A percentile compares a stretch with the other conserved stretches of the same genome.
phyloP scores from a whole-genome alignment of 108 stramenopile genomes.

The Tribonema minus region DNA sequence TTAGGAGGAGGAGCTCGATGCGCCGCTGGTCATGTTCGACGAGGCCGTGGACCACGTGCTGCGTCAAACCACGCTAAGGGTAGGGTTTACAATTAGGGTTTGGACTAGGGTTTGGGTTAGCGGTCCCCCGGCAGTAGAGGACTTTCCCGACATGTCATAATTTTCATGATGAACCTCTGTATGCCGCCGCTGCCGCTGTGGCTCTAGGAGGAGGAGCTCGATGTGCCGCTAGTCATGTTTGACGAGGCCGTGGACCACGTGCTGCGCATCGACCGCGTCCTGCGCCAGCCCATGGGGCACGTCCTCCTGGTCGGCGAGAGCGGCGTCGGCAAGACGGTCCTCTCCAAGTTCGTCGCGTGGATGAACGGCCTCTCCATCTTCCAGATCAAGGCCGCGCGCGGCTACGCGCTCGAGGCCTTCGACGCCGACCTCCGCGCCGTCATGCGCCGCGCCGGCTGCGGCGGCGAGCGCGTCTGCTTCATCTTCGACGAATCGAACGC shows the following conservation, averaged over 20 bases:
- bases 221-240: slow-evolving; percentile 92
- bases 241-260: slow-evolving; percentile 88
- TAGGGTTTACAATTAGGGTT: too few relatives aligned
- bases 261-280: slow-evolving; percentile 62
- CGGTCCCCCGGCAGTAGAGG: too few relatives aligned
- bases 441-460: slow-evolving; percentile 87
- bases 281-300: slow-evolving; percentile 63
- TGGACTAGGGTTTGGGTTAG: too few relatives aligned
- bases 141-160: too few relatives aligned
- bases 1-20: slow-evolving; percentile 96
- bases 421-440: slow-evolving; percentile 86
- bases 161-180: too few relatives aligned
- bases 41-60: slow-evolving; percentile 79
- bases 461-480: slow-evolving; percentile 95
- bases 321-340: slow-evolving; percentile 87
- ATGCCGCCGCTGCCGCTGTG: too few relatives aligned
- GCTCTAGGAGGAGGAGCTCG: slow-evolving; percentile 96
- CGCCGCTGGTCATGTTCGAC: slow-evolving; percentile 94
- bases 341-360: slow-evolving; percentile 84
- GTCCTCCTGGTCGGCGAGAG: slow-evolving; percentile 84
- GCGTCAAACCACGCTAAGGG: too few relatives aligned
- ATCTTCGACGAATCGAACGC: slow-evolving; percentile 96
- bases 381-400: slow-evolving; percentile 68
- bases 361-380: slow-evolving; percentile 95
- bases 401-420: slow-evolving; percentile 89